Base-by-base conservation (phyloP, 2,329 filamentous ascomycete genomes). In the Orbilia javanica region DNA sequence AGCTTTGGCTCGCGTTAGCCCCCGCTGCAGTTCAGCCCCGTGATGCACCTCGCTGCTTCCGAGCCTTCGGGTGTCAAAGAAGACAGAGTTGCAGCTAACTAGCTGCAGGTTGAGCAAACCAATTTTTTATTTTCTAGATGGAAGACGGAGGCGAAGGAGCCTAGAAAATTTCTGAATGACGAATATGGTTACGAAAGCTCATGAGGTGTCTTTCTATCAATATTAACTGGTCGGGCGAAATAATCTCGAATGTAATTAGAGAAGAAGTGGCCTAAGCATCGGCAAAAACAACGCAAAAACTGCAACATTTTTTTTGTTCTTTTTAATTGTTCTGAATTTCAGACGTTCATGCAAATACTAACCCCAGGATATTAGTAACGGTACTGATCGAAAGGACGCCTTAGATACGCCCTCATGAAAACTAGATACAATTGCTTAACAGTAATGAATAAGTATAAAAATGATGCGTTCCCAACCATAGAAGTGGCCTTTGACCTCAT, bases 71-170 rank as follows among this genome's bases (percentile, higher is more conserved):
- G 7, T n/a, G 46, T 42, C 31, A 64, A 70, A 70, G 63, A 78
- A 68, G 67, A 52, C 74, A 78, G 74, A 71, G 74, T 78, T 72
- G 69, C n/a, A n/a, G n/a, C n/a, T n/a, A n/a, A n/a, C n/a, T n/a
- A n/a, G n/a, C n/a, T n/a, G n/a, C 74, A 60, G 34, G 20, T 42
- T 18, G 10, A 13, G 39, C 18, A 31, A 22, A 34, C 6, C 22
- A n/a, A 20, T 42, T 39, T 11, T 42, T 3, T 42, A n/a, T 60
- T 18, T 3, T 20, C 15, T 25, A 42, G 6, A 15, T 60, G n/a
- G n/a, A n/a, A n/a, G n/a, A n/a, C 13, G 18, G 27, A 39, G 34
- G 13, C 34, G 55, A 42, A 36, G 55, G 31, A 20, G 10, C 22
- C 1, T 10, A 15, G 31, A n/a, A 27, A 1, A 10, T 10, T 42